phyloP scores from a whole-genome alignment of 2,329 filamentous ascomycete genomes.

The Didymella sp. region DNA sequence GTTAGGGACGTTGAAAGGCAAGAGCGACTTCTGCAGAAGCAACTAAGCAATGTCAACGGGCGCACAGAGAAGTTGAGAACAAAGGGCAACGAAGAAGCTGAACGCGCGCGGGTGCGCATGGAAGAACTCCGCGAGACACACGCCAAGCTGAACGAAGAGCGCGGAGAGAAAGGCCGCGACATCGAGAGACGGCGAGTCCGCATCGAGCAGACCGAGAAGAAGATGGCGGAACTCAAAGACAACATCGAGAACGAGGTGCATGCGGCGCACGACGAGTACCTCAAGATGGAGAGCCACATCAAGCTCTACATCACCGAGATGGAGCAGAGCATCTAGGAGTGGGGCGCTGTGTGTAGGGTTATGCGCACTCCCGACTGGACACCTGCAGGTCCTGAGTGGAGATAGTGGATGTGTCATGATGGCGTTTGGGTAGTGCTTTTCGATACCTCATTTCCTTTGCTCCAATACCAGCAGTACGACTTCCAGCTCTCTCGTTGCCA shows the following conservation, averaged over 20 bases:
- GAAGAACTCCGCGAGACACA: slow-evolving; percentile 84
- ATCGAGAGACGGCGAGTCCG: slow-evolving; percentile 91
- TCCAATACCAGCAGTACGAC: not conserved
- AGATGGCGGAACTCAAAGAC: slow-evolving; percentile 98
- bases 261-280: slow-evolving; percentile 88
- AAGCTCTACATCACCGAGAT: slow-evolving; percentile 98
- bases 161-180: slow-evolving; percentile 84
- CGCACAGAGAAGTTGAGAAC: slow-evolving; percentile 83
- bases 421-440: slow-evolving; percentile 16
- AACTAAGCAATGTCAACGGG: slow-evolving; percentile 84
- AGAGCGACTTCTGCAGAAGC: slow-evolving; percentile 81
- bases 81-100: slow-evolving; percentile 80
- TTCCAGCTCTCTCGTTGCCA: not conserved
- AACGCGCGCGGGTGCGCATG: slow-evolving; percentile 85
- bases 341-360: slow-evolving; percentile 3
- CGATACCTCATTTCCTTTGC: slow-evolving; percentile 15
- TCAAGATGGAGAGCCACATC: slow-evolving; percentile 97
- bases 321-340: slow-evolving; percentile 72
- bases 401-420: slow-evolving; percentile 11
- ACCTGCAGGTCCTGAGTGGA: slow-evolving; percentile 1
- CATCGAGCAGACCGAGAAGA: slow-evolving; percentile 98
- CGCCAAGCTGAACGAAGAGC: slow-evolving; percentile 80
- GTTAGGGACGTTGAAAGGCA: slow-evolving; percentile 90
- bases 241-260: slow-evolving; percentile 96
- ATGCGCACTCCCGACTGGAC: slow-evolving; percentile 4